phyloP scores from a whole-genome alignment of 129 eudicot genomes.

The Scalesia atractyloides region DNA sequence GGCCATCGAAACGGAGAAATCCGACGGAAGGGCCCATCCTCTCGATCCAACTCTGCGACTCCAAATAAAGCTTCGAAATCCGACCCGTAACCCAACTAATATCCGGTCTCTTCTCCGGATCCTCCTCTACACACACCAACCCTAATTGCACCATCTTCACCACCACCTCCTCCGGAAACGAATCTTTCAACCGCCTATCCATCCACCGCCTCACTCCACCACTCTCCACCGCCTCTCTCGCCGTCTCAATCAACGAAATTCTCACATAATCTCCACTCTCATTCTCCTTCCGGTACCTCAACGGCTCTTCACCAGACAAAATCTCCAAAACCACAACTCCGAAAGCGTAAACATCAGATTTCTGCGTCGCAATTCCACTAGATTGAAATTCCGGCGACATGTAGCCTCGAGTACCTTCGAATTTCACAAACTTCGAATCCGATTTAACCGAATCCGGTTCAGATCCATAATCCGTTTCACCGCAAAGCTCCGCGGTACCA shows the following conservation, averaged over 20 bases:
- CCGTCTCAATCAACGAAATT: constrained; percentile 56
- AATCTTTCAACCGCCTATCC: constrained; percentile 77
- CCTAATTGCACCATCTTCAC: constrained; percentile 58
- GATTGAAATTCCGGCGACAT: constrained; percentile 84
- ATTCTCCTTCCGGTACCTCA: constrained; percentile 36
- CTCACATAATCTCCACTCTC: constrained; percentile 49
- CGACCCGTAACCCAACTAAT: constrained; percentile 67
- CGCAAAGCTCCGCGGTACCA: constrained; percentile 86
- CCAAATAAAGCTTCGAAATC: constrained; percentile 77
- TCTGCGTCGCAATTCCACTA: constrained; percentile 57
- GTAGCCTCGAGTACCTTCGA: constrained; percentile 83
- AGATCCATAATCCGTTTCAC: constrained; percentile 37
- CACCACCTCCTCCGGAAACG: constrained; percentile 82
- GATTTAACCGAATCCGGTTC: constrained; percentile 30
- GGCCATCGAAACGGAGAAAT: constrained; percentile 59
- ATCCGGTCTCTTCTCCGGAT: constrained; percentile 73
- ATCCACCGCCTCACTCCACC: constrained; percentile 73
- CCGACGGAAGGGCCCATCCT: constrained; percentile 57
- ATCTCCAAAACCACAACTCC: constrained; percentile 82
- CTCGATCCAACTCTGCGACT: constrained; percentile 64
- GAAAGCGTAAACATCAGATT: constrained; percentile 75
- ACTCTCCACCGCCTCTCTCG: constrained; percentile 59
- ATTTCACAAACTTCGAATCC: constrained; percentile 43
- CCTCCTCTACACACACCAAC: constrained; percentile 70
- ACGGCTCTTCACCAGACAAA: constrained; percentile 67